Evolutionary conservation across 225 moss, liverwort and hornwort genomes (phyloP), one percentile per base, ranked within the genome.

Genomic region (Bryum argenteum): DNA sequence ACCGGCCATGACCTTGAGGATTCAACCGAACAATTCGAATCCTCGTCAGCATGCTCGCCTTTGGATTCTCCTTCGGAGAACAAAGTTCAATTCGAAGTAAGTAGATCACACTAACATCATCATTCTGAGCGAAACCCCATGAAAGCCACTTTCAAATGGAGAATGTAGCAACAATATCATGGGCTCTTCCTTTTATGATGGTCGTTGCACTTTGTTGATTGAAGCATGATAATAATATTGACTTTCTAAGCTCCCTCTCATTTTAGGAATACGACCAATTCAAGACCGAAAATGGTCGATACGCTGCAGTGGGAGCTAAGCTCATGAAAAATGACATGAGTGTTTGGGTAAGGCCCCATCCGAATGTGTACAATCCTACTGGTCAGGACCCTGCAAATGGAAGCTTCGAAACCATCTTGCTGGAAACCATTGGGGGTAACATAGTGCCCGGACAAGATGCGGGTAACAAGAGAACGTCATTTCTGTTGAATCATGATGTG

Each of bases 31-130:
- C 71, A 80, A 58, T 60, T 85, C 22, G 79, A 75, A 53, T 82
- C 79, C 41, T 78, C 80, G 6, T 83, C 86, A 52, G 83, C 86
- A 33, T 83, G 66, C 80, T 80, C 86, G 45, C 83, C 75, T n/a
- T 41, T 75, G 75, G 77, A 77, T 44, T 78, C 86, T 71, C 80
- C 80, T 57, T 41, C 77, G 40, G 82, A 86, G 75, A 68, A 58
- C 72, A 75, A 75, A 70, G 72, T 55, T 38, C 69, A 22, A 70
- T 80, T 65, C 78, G 83, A 83, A 71, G 83, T 80, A 71, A 75
- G 74, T 74, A 48, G 17, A 16, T 41, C 54, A 22, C 38, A 7
- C 61, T 66, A 58, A 47, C 71, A 40, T 15, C 77, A 39, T 76
- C n/a, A n/a, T n/a, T n/a, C 70, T 77, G 82, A 83, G 71, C 81